Base-by-base conservation (phyloP, 148 eudicot genomes). In the Chenopodium album region DNA sequence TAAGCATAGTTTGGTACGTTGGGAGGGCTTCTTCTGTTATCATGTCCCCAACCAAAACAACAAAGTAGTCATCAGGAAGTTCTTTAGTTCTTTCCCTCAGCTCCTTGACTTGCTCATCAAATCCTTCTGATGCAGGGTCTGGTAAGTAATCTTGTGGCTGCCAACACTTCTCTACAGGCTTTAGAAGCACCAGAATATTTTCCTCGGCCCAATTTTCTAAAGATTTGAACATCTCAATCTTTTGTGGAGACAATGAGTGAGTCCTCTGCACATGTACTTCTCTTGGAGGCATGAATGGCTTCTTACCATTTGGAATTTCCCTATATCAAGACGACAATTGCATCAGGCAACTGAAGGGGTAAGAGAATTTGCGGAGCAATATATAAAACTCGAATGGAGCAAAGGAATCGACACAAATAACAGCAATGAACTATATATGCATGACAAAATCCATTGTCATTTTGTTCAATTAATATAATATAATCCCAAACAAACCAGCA, bases 11-110 rank as follows among this genome's bases (percentile, higher is more conserved):
- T 79, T 88, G 90, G 76, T 88, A 86, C 77, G 88, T 88, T 13
- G 90, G 88, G 71, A 88, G 90, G 67, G 88, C 90, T 84, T 88
- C 90, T 85, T 88, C 90, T 1, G 90, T 88, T 65, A 88, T 88
- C 88, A 86, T 88, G 60, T 88, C 90, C 9, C 90, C 88, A 12
- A 88, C 90, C 80, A 88, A 84, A 69, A 88, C 90, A 52, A 88
- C 90, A 73, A 88, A 79, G 80, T 86, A 88, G 74, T 88, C 90
- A 76, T 86, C 88, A 2, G 90, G 82, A 32, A 88, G 29, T 41
- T 88, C 90, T 50, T 79, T 81, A 8, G 87, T 84, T 79, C 87
- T 73, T 73, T 84, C 85, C 66, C 88, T 79, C 79, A 88, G 60
- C 67, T 88, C 90, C 80, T 64, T 80, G 71, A 88, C 70, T 82